These are phyloP conservation scores for Spergularia bocconei DNA, from an alignment of 148 eudicot species.

Conservation along the genomic window DNA sequence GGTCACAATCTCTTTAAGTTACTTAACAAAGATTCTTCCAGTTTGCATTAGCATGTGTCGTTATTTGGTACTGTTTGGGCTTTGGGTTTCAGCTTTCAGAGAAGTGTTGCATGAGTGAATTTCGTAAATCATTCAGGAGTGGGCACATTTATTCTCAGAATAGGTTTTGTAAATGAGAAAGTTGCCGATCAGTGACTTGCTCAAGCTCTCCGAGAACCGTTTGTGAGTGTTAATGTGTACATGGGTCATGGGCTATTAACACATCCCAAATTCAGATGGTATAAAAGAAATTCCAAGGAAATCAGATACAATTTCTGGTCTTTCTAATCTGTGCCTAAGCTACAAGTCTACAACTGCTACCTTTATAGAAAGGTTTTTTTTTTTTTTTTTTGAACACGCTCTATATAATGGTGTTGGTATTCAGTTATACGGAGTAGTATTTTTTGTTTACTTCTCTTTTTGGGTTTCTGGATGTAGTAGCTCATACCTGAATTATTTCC, in stretches of 20 bases:
- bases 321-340: no score
- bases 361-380: no score
- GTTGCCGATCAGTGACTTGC: neutral
- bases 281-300: neutral
- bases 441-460: neutral
- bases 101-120: no score
- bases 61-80: no score
- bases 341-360: no score
- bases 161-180: neutral
- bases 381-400: no score
- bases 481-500: neutral
- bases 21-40: no score
- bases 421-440: neutral
- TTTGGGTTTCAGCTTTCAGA: no score
- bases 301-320: neutral
- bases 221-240: neutral
- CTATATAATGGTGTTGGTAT: neutral
- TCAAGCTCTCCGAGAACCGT: neutral
- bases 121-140: no score
- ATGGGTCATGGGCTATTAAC: no score
- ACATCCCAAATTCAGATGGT: neutral
- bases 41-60: no score
- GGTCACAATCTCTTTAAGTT: no score
- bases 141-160: neutral
- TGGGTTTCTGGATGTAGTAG: neutral